Base-by-base conservation (phyloP, 306 rosid genomes). In the Mucuna pruriens region DNA sequence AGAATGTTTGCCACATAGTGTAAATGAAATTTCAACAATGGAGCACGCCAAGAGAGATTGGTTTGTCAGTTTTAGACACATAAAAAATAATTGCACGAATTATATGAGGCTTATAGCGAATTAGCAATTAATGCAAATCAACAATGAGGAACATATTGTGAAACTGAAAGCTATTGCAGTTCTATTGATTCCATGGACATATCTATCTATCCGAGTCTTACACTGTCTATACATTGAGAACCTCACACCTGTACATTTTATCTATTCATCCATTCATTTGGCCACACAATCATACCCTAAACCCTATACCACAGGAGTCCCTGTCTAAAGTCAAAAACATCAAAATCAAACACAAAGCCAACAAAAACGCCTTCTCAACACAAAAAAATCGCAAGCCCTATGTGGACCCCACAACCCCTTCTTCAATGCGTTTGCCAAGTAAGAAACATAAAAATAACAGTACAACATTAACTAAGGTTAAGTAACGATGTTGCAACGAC, bases 101-200 rank as follows among this genome's bases (percentile, higher is more conserved):
- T 20, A 46, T 20, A 46, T 20, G 76, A 38, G 65, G 71, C 63
- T 55, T 54, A 23, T 42, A 22, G 9, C 23, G 67, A 57, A 77
- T 71, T 49, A 75, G 52, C 67, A 74, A 60, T 80, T 69, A 84
- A 84, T 75, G 38, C 62, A 68, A 80, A 80, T 80, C 68, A 84
- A 74, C 40, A 16, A 76, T 0, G 42, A 31, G 65, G 11, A 64
- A 66, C 54, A 72, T 46, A 62, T 34, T 80, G 34, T 8, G 60
- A 62, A 17, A n/a, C 16, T n/a, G 20, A 76, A 62, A 71, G 74
- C 55, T 48, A 20, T 51, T 44, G 74, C 33, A 49, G 20, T 19
- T 8, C 51, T 55, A 55, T 22, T 45, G 54, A 60, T 20, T 69
- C 49, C 60, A 58, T 80, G 4, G 19, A 52, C 62, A 58, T 31